These are phyloP conservation scores for Bipolaris sorokiniana DNA, from an alignment of 2,329 filamentous ascomycete species.

Conservation along the genomic window DNA sequence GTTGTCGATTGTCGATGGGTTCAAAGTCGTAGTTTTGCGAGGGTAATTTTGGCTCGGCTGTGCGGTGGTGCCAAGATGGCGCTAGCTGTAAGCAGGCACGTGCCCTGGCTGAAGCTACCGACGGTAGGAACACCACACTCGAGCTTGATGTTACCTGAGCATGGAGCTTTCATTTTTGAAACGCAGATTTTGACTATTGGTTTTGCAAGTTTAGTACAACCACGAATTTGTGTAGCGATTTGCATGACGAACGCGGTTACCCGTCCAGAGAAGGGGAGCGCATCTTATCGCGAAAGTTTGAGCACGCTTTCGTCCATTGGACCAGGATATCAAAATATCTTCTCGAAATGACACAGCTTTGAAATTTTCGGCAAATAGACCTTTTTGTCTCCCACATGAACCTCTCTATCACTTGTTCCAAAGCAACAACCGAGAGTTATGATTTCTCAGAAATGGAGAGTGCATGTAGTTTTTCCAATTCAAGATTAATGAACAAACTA, in stretches of 20 bases:
- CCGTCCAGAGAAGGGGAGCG: neutral
- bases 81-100: constrained; percentile 28
- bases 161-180: neutral
- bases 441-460: too few relatives aligned
- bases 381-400: too few relatives aligned
- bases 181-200: neutral
- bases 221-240: neutral
- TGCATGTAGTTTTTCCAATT: neutral
- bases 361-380: too few relatives aligned
- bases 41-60: constrained; percentile 31
- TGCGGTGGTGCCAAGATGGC: constrained; percentile 25
- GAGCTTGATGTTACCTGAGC: neutral
- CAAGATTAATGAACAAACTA: constrained; percentile 30
- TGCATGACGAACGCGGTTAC: neutral
- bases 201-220: neutral
- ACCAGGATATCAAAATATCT: neutral
- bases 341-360: neutral
- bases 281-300: neutral
- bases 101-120: constrained; percentile 4
- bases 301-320: neutral
- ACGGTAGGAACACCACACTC: neutral
- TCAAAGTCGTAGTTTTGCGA: constrained; percentile 17
- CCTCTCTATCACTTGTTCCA: too few relatives aligned
- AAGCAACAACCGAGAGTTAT: too few relatives aligned
- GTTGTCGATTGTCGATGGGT: constrained; percentile 39